These are phyloP conservation scores for Chaetomium sp. DNA, from an alignment of 2,329 filamentous ascomycete species.

Conservation along the genomic window DNA sequence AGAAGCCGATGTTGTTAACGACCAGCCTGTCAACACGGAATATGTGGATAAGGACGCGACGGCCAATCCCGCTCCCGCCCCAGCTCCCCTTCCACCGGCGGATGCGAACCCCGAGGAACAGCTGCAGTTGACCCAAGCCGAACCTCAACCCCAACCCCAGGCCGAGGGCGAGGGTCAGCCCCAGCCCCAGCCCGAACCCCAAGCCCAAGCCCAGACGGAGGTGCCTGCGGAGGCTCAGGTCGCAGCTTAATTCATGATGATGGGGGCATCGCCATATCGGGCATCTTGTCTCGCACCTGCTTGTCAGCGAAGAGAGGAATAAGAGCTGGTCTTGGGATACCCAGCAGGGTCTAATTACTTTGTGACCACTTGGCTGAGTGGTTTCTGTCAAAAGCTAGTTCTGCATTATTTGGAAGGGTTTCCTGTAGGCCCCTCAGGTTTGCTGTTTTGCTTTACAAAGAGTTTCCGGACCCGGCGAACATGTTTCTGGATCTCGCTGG, in stretches of 20 bases:
- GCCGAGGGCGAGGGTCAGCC: neutral
- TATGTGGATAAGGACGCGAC: neutral
- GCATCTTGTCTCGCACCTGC: no score
- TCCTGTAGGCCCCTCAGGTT: no score
- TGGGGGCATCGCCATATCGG: neutral
- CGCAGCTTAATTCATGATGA: neutral
- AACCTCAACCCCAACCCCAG: neutral
- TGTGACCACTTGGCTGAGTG: no score
- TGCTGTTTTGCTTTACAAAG: no score
- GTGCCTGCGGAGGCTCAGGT: neutral
- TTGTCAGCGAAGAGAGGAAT: no score
- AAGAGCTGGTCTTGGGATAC: no score
- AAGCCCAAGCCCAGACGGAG: neutral
- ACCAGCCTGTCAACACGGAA: conserved; percentile 34
- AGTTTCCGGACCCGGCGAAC: no score
- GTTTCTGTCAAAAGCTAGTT: no score
- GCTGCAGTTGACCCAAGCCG: neutral
- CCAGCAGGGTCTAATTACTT: no score
- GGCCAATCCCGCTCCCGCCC: neutral
- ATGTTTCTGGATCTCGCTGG: no score
- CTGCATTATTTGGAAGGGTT: no score
- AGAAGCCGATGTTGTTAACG: conserved; percentile 41
- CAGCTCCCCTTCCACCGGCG: neutral
- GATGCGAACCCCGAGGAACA: conserved; percentile 3
- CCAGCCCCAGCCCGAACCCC: neutral